Conservation (phyloP, 495 filamentous ascomycete genomes). For the Cercophora scortea region DNA sequence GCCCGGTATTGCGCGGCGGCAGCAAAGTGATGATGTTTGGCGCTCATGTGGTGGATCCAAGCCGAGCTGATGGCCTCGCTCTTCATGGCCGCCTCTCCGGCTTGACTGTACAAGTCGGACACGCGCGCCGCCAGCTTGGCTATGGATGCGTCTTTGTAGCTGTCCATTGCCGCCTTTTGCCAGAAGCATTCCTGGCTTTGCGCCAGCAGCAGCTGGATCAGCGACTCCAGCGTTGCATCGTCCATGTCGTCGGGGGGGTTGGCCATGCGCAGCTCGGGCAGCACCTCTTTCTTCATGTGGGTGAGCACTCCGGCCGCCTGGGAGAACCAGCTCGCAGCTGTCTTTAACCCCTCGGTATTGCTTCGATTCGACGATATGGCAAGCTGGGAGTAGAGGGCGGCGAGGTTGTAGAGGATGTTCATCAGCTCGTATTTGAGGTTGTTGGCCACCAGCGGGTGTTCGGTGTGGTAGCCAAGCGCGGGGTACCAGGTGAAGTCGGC, state of each 20-base stretch:
- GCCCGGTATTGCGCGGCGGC: constrained; percentile 94
- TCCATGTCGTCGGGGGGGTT: constrained; percentile 94
- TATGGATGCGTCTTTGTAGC: constrained; percentile 83
- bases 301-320: constrained; percentile 76
- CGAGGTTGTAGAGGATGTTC: constrained; percentile 88
- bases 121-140: constrained; percentile 87
- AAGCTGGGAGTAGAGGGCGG: constrained; percentile 87
- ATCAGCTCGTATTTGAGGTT: constrained; percentile 93
- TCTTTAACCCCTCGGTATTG: constrained; percentile 78
- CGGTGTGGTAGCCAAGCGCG: constrained; percentile 81
- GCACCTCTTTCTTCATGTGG: constrained; percentile 68
- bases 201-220: constrained; percentile 77
- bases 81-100: constrained; percentile 78
- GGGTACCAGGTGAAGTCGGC: constrained; percentile 95
- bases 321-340: constrained; percentile 86
- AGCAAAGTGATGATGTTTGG: constrained; percentile 96
- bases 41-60: constrained; percentile 97
- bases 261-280: constrained; percentile 77
- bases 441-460: constrained; percentile 74
- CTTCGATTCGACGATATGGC: constrained; percentile 69
- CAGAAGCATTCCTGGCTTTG: constrained; percentile 97
- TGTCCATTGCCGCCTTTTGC: constrained; percentile 94
- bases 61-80: constrained; percentile 84
- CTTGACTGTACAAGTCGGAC: constrained; percentile 81
- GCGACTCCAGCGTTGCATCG: constrained; percentile 69